Evolutionary conservation across 176 grass and related monocot species (phyloP).

Genomic region (Ensete glaucum): DNA sequence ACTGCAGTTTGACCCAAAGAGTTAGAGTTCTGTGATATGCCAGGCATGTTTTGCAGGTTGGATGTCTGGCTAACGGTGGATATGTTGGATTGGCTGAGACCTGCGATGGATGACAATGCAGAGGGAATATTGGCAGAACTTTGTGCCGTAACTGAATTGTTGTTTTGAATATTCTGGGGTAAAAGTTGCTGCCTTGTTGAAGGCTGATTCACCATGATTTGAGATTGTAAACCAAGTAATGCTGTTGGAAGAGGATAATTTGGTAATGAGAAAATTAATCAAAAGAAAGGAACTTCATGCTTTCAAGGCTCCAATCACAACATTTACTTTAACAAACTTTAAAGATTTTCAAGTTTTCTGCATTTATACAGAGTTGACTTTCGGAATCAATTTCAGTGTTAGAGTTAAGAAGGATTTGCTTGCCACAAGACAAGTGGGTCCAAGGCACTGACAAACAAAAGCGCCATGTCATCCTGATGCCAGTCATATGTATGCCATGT

Average conservation of each 20-base stretch:
- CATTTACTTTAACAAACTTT: background rate
- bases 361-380: background rate
- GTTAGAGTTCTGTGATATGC: constrained; percentile 41
- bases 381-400: background rate
- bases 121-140: constrained; percentile 29
- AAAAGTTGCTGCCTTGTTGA: constrained; percentile 37
- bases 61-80: constrained; percentile 43
- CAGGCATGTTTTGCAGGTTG: constrained; percentile 47
- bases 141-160: constrained; percentile 43
- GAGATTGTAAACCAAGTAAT: constrained; percentile 37
- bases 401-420: too few species aligned
- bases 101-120: constrained; percentile 22
- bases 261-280: background rate
- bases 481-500: too few species aligned
- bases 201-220: constrained; percentile 60
- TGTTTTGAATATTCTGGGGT: constrained; percentile 27
- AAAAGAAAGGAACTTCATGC: background rate
- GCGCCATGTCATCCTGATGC: too few species aligned
- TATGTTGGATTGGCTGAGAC: constrained; percentile 34
- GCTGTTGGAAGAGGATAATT: constrained; percentile 29
- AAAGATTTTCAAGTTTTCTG: background rate
- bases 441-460: too few species aligned
- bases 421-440: too few species aligned
- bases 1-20: constrained; percentile 33
- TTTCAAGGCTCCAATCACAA: background rate